These are phyloP conservation scores for Penicillium bovifimosum DNA, from an alignment of 495 filamentous ascomycete species.

Conservation along the genomic window DNA sequence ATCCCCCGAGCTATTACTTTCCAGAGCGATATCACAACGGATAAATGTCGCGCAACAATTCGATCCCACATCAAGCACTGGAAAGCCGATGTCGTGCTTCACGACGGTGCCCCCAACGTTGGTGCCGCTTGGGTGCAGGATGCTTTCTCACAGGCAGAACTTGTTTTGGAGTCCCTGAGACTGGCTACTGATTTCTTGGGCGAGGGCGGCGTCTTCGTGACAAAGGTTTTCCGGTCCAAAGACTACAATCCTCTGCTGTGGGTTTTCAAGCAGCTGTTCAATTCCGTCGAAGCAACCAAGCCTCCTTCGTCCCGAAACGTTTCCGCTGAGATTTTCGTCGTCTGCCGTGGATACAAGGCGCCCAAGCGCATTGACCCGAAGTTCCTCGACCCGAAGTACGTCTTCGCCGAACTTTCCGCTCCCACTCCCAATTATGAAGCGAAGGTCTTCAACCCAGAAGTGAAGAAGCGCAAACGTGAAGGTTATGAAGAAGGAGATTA, in stretches of 20 bases:
- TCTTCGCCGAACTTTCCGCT: conserved; percentile 90
- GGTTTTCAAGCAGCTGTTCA: conserved; percentile 97
- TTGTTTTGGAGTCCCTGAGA: conserved; percentile 87
- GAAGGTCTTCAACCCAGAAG: conserved; percentile 94
- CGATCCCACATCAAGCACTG: conserved; percentile 87
- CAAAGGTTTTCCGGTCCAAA: conserved; percentile 96
- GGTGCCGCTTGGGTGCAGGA: conserved; percentile 98
- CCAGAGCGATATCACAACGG: conserved; percentile 96
- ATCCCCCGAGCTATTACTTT: conserved; percentile 92
- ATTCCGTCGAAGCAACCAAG: conserved; percentile 92
- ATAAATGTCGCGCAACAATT: conserved; percentile 92
- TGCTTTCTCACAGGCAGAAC: conserved; percentile 93
- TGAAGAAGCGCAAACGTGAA: conserved; percentile 93
- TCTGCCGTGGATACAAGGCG: conserved; percentile 89
- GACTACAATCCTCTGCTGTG: conserved; percentile 94
- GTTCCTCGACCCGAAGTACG: conserved; percentile 82
- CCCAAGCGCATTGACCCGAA: conserved; percentile 89
- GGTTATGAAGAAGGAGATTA: conserved; percentile 97
- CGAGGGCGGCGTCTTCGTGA: conserved; percentile 91
- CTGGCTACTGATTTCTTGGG: conserved; percentile 89
- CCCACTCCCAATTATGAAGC: conserved; percentile 93
- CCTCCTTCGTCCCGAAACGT: conserved; percentile 93
- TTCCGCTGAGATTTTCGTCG: conserved; percentile 96
- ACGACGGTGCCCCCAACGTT: conserved; percentile 97
- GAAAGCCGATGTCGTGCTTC: conserved; percentile 96